Evolutionary conservation across 2,329 filamentous ascomycete species (phyloP).

Genomic region (Colletotrichum graminicola): DNA sequence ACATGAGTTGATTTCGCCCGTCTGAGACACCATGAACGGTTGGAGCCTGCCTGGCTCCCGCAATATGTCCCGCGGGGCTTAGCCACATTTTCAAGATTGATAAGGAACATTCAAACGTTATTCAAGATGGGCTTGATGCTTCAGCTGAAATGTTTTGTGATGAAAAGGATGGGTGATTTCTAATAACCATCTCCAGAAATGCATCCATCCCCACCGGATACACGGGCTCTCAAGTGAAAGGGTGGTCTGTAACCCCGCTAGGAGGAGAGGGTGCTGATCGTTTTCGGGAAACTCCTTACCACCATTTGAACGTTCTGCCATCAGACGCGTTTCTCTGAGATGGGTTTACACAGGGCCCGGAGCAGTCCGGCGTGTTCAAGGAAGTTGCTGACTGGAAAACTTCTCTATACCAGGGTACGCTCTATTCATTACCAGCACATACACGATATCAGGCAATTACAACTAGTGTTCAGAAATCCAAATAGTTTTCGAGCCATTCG

Average conservation of each 20-base stretch:
- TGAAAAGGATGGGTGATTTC: not conserved
- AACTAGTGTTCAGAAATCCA: not conserved
- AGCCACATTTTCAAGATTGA: too few relatives aligned
- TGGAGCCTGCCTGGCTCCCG: conserved; percentile 20
- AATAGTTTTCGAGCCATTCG: not conserved
- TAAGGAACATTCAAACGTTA: not conserved
- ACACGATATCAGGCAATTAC: not conserved
- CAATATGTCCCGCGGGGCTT: not conserved
- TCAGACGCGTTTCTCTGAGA: not conserved
- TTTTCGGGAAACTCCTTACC: conserved; percentile 5
- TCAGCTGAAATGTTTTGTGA: not conserved
- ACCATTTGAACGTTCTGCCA: not conserved
- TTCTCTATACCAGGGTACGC: not conserved
- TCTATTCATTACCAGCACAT: not conserved
- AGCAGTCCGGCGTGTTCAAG: too few relatives aligned
- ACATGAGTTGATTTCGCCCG: not conserved
- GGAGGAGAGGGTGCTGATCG: not conserved
- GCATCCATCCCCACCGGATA: not conserved
- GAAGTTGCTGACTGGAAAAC: not conserved
- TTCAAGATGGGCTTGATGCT: not conserved
- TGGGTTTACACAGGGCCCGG: not conserved
- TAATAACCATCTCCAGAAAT: not conserved
- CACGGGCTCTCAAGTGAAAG: not conserved
- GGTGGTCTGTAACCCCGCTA: not conserved
- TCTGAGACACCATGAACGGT: conserved; percentile 21